Evolutionary conservation across 1,284 basidiomycete species (phyloP).

Genomic region (Puccinia sorghi): DNA sequence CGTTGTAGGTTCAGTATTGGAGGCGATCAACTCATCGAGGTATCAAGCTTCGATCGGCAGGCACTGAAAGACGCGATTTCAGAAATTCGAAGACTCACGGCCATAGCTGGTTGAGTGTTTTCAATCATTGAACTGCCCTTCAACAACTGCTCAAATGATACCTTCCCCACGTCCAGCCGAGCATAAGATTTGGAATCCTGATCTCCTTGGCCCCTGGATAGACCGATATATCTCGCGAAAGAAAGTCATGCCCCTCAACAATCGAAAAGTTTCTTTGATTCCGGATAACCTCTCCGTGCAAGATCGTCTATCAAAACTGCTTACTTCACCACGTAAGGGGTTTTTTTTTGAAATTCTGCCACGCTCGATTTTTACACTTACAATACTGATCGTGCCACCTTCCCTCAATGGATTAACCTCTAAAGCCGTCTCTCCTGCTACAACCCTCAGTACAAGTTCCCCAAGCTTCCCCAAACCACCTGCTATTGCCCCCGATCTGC

Average conservation of each 20-base stretch:
- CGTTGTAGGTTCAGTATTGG: constrained; percentile 36
- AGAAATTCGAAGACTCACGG: constrained; percentile 39
- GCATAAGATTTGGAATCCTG: constrained; percentile 20
- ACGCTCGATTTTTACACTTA: not conserved
- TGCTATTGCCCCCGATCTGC: constrained; percentile 12
- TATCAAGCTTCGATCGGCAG: constrained; percentile 31
- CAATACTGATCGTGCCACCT: not conserved
- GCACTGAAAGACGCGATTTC: constrained; percentile 34
- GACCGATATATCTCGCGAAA: constrained; percentile 34
- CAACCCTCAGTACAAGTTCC: constrained; percentile 8
- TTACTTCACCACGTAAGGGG: constrained; percentile 21
- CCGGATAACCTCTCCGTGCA: constrained; percentile 3
- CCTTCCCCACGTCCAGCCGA: constrained; percentile 5
- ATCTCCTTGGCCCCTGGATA: constrained; percentile 30
- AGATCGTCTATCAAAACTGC: constrained; percentile 27
- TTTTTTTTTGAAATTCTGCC: not conserved
- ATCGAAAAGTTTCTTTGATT: not conserved
- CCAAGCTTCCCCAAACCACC: constrained; percentile 23
- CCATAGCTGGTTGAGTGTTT: constrained; percentile 24
- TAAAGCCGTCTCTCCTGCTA: constrained; percentile 16
- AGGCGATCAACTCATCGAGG: constrained; percentile 43
- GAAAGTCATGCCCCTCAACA: not conserved
- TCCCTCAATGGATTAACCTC: not conserved
- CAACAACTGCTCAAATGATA: not conserved
- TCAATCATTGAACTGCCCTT: not conserved